These are phyloP conservation scores for Emericellopsis atlantica DNA, from an alignment of 2,329 filamentous ascomycete species.

Conservation along the genomic window DNA sequence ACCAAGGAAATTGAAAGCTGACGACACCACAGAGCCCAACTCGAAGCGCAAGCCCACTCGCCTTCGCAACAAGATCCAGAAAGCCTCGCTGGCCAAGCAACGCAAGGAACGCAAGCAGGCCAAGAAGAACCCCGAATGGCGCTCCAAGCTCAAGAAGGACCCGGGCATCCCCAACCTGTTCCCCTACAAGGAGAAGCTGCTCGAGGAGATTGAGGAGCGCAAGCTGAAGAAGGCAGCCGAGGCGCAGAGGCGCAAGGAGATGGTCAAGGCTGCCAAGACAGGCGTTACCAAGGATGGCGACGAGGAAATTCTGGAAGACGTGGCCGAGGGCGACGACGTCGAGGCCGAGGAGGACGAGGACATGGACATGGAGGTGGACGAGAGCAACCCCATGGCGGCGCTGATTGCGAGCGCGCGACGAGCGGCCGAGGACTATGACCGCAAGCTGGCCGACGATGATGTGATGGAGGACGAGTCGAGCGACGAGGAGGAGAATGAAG, in stretches of 20 bases:
- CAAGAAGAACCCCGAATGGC: constrained; percentile 97
- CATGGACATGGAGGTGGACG: constrained; percentile 48
- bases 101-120: constrained; percentile 77
- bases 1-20: not conserved
- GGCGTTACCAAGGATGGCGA: constrained; percentile 24
- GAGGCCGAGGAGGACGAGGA: constrained; percentile 33
- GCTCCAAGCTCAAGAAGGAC: constrained; percentile 90
- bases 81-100: constrained; percentile 81
- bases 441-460: constrained; percentile 42
- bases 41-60: constrained; percentile 88
- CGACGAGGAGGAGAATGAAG: constrained; percentile 41
- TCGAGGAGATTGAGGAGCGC: constrained; percentile 88
- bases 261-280: constrained; percentile 55
- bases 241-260: constrained; percentile 53
- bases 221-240: constrained; percentile 74
- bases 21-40: constrained; percentile 57
- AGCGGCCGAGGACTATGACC: constrained; percentile 64
- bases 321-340: constrained; percentile 29
- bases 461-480: constrained; percentile 31
- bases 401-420: constrained; percentile 72
- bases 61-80: constrained; percentile 90
- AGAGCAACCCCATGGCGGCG: constrained; percentile 83
- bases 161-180: constrained; percentile 95
- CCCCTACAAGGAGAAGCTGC: constrained; percentile 91
- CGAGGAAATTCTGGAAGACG: constrained; percentile 30